Evolutionary conservation across 305 asterid species (phyloP).

Genomic region (Stenogyne calaminthoides): DNA sequence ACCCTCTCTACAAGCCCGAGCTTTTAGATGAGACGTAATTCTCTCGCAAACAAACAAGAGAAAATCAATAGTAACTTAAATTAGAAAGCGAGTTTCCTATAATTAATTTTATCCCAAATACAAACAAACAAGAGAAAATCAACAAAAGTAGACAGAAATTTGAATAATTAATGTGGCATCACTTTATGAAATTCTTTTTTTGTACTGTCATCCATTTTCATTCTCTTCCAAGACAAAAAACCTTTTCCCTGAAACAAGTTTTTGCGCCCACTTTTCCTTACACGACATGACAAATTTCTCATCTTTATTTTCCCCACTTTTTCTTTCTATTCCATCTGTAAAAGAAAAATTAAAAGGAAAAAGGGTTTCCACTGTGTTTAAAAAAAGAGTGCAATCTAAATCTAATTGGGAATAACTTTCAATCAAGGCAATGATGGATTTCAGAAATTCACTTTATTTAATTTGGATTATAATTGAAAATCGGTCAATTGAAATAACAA

Average conservation of each 20-base stretch:
- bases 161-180: constrained; percentile 33
- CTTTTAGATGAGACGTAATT: too few relatives aligned
- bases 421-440: constrained; percentile 57
- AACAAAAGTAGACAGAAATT: constrained; percentile 20
- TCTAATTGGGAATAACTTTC: constrained; percentile 43
- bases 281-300: constrained; percentile 39
- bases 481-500: constrained; percentile 26
- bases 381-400: constrained; percentile 35
- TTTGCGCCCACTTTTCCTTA: constrained; percentile 56
- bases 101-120: too few relatives aligned
- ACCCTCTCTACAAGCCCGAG: too few relatives aligned
- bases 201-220: constrained; percentile 64
- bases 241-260: constrained; percentile 35
- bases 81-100: too few relatives aligned
- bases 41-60: too few relatives aligned
- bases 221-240: constrained; percentile 27
- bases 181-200: constrained; percentile 28
- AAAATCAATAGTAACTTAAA: too few relatives aligned
- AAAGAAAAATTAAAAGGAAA: neutral
- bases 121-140: neutral
- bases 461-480: constrained; percentile 30
- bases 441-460: constrained; percentile 44
- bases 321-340: constrained; percentile 21
- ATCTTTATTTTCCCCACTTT: constrained; percentile 35
- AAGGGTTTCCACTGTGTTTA: constrained; percentile 30